Conservation (phyloP, 495 filamentous ascomycete genomes). For the Aspergillus nanangensis region DNA sequence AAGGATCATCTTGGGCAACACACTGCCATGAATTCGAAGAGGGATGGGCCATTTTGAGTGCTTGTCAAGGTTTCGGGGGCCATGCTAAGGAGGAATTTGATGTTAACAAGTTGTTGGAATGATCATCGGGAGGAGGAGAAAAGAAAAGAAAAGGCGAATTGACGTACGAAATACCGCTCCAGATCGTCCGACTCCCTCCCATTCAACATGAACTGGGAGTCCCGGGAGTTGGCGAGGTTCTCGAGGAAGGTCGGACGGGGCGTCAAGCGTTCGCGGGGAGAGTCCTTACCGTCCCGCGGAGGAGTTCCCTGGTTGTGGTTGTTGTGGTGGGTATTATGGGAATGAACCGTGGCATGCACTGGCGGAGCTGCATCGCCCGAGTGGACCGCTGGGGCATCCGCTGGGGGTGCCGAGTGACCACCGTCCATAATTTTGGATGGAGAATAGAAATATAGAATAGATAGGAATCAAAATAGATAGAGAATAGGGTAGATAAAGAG, state of each 20-base stretch:
- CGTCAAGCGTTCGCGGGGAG: constrained; percentile 20
- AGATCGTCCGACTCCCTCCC: constrained; percentile 33
- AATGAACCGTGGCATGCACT: constrained; percentile 20
- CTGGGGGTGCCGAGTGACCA: constrained; percentile 6
- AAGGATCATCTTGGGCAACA: constrained; percentile 75
- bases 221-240: constrained; percentile 31
- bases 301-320: constrained; percentile 3
- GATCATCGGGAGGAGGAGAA: background rate
- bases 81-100: no score
- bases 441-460: no score
- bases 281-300: constrained; percentile 25
- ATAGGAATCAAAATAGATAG: no score
- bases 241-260: constrained; percentile 37
- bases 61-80: constrained; percentile 63
- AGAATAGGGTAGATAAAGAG: background rate
- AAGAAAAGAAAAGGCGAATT: background rate
- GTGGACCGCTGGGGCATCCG: constrained; percentile 14
- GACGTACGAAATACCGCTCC: constrained; percentile 43
- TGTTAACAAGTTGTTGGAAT: no score
- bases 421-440: constrained; percentile 9
- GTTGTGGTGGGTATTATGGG: constrained; percentile 16
- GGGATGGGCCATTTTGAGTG: constrained; percentile 83
- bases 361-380: constrained; percentile 21
- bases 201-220: constrained; percentile 32
- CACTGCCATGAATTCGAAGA: constrained; percentile 74